Conservation (phyloP, 768 basidiomycete genomes). For the Russula sp. region DNA sequence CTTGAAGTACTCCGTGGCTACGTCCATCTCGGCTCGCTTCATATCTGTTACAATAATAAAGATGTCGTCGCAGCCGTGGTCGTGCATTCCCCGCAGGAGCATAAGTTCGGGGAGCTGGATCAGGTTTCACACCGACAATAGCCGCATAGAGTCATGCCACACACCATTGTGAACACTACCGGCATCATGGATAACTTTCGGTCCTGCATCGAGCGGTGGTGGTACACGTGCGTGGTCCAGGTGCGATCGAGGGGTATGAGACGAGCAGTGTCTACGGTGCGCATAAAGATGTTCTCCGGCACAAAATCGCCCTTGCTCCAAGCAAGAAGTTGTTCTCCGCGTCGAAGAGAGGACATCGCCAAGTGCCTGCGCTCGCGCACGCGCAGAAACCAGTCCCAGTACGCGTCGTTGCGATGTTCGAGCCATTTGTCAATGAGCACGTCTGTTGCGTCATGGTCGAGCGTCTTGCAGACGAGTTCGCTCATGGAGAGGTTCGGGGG, state of each 20-base stretch:
- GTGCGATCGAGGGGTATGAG: constrained; percentile 75
- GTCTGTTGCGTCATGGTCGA: constrained; percentile 70
- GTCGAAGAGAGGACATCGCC: constrained; percentile 36
- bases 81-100: constrained; percentile 76
- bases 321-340: constrained; percentile 36
- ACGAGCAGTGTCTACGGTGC: constrained; percentile 71
- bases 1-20: constrained; percentile 71
- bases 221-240: constrained; percentile 76
- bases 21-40: constrained; percentile 75
- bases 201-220: constrained; percentile 69
- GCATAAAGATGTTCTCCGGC: constrained; percentile 73
- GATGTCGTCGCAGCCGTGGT: constrained; percentile 69
- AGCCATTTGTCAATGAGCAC: constrained; percentile 81
- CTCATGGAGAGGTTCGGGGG: constrained; percentile 66
- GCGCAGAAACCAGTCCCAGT: constrained; percentile 69
- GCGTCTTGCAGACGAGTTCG: constrained; percentile 70
- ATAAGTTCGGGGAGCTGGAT: constrained; percentile 68
- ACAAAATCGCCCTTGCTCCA: constrained; percentile 67
- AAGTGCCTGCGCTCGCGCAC: constrained; percentile 60
- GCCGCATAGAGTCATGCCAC: constrained; percentile 13
- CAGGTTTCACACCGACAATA: background rate
- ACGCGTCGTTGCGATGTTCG: constrained; percentile 67
- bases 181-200: constrained; percentile 70
- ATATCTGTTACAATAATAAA: constrained; percentile 74
- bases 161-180: constrained; percentile 74